Evolutionary conservation across 805 yeast species (phyloP), one percentile per base, ranked within the genome.

Genomic region (Blastobotrys muscicola): DNA sequence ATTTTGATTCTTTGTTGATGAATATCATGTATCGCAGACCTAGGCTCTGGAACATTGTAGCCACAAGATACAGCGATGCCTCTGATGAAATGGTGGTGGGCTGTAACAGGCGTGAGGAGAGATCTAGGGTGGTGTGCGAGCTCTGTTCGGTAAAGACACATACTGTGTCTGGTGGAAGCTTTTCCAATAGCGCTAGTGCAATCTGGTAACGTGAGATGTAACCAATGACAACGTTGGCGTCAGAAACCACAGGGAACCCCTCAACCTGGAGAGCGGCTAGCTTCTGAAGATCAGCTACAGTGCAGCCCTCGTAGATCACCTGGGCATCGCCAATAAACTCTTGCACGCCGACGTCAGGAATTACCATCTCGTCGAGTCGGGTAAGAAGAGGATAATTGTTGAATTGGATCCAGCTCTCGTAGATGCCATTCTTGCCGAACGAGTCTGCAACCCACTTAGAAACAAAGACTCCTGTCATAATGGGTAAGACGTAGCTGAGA

Each of bases 391-490:
- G 74, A 40, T 69, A 67, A 7, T 62, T 61, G n/a, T 57, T 50
- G 33, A 62, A 60, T 15, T 61, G 54, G 31, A 74, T 65, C 79
- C 79, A 74, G 35, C 61, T 56, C 45, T 85, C 92, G 56, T 83
- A 83, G 40, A 83, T 76, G 39, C 84, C 82, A 3, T 45, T 44
- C 34, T 69, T 69, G 14, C 72, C 65, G 36, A 81, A 60, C 42
- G 75, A 67, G 55, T 85, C 92, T 50, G 76, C 80, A n/a, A 78
- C 71, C 62, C 83, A 73, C 53, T 83, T 79, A 39, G 89, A 76
- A 7, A 79, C 70, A 68, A 86, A 74, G 2, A 85, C 94, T 1
- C 89, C 82, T 10, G 78, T 66, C 95, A 85, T 85, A 29, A 85
- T 82, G 0, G 95, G 95, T 36, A 85, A 66, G 2, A 85, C 86